These are phyloP conservation scores for Penicillium sp. DNA, from an alignment of 2,329 filamentous ascomycete species.

Conservation along the genomic window DNA sequence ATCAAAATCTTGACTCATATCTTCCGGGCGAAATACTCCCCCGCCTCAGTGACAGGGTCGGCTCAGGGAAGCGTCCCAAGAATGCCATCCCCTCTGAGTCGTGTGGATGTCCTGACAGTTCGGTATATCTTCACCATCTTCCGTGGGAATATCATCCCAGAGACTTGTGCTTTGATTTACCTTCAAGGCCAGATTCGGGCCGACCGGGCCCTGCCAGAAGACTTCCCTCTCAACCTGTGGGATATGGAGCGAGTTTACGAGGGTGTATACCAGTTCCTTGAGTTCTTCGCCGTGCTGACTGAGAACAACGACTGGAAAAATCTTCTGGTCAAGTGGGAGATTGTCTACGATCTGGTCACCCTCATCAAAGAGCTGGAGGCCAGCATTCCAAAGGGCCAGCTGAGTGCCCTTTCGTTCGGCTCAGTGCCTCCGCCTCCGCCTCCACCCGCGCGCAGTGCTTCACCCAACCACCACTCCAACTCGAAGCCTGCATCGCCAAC, in stretches of 20 bases:
- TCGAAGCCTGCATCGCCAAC: constrained; percentile 29
- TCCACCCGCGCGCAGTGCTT: constrained; percentile 22
- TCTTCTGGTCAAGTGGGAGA: constrained; percentile 86
- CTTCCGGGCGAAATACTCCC: constrained; percentile 60
- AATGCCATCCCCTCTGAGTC: constrained; percentile 50
- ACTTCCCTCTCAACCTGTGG: constrained; percentile 93
- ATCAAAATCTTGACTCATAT: constrained; percentile 87
- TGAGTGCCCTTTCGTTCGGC: constrained; percentile 41
- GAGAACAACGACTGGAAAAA: constrained; percentile 78
- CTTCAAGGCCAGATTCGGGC: constrained; percentile 84
- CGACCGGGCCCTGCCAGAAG: constrained; percentile 66
- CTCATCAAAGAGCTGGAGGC: constrained; percentile 81
- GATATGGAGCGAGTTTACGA: constrained; percentile 97
- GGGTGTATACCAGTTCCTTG: constrained; percentile 86
- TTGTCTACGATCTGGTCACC: constrained; percentile 80
- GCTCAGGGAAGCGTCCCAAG: constrained; percentile 50
- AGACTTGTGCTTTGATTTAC: constrained; percentile 90
- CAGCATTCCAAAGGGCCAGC: constrained; percentile 75
- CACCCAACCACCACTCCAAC: constrained; percentile 25
- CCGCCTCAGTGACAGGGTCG: constrained; percentile 42
- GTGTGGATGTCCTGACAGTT: constrained; percentile 60
- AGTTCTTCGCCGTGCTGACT: constrained; percentile 84
- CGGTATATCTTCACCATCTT: constrained; percentile 93
- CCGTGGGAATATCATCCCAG: constrained; percentile 83
- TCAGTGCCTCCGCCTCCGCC: constrained; percentile 18